phyloP scores from a whole-genome alignment of 257 asterid genomes.

The Nemophila menziesii region DNA sequence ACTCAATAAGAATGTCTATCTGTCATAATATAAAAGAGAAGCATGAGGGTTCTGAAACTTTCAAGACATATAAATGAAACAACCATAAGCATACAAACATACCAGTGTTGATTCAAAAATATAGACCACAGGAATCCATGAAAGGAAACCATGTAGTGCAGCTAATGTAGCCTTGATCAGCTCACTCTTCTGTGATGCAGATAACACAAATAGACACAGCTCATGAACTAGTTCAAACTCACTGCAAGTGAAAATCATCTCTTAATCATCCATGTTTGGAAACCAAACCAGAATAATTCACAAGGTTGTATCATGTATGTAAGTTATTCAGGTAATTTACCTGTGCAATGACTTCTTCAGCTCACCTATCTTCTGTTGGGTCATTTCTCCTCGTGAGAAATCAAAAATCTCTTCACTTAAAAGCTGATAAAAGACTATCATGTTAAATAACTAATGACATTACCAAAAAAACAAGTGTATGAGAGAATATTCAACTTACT shows the following conservation, averaged over 20 bases:
- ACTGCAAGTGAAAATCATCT: conserved; percentile 24
- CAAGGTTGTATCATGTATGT: not conserved
- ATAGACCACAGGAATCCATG: conserved; percentile 98
- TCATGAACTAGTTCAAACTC: conserved; percentile 95
- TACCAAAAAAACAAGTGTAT: conserved; percentile 2
- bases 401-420: conserved; percentile 97
- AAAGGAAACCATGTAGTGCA: conserved; percentile 92
- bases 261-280: too few species aligned
- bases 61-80: not conserved
- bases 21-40: conserved; percentile 18
- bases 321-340: conserved; percentile 19
- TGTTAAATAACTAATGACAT: conserved; percentile 10
- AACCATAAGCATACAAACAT: conserved; percentile 17
- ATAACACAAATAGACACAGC: conserved; percentile 77
- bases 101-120: conserved; percentile 97
- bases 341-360: conserved; percentile 86
- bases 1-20: conserved; percentile 73
- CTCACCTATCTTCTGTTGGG: conserved; percentile 94
- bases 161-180: conserved; percentile 89
- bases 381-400: conserved; percentile 99
- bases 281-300: not conserved
- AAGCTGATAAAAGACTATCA: conserved; percentile 45
- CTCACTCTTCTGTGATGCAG: conserved; percentile 91
- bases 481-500: conserved; percentile 22
- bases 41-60: not conserved